Conservation (phyloP, 495 filamentous ascomycete genomes). For the Clavariopsis aquatica region DNA sequence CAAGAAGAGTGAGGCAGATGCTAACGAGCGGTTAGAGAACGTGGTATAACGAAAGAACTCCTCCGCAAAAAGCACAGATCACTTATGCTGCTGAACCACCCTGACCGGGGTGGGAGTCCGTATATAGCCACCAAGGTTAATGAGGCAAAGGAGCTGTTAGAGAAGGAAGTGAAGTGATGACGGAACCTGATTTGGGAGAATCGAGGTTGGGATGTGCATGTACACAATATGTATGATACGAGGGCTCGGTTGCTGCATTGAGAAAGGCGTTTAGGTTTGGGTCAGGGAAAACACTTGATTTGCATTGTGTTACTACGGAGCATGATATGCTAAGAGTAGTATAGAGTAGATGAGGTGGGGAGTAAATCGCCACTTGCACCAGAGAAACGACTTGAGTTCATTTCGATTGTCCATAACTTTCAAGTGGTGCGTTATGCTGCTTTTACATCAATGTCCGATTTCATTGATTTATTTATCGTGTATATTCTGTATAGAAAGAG, state of each 20-base stretch:
- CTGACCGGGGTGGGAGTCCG: constrained; percentile 93
- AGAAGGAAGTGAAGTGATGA: constrained; percentile 58
- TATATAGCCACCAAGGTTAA: constrained; percentile 97
- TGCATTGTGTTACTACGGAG: background rate
- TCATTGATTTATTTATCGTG: no score
- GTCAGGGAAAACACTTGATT: background rate
- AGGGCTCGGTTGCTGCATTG: constrained; percentile 10
- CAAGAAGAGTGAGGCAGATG: background rate
- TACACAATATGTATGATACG: constrained; percentile 24
- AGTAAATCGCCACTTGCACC: background rate
- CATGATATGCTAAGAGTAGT: background rate
- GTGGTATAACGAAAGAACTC: constrained; percentile 82
- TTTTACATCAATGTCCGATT: no score
- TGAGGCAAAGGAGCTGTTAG: constrained; percentile 94
- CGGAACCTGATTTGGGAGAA: background rate
- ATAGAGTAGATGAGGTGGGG: background rate
- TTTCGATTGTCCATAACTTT: no score
- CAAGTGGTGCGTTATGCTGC: no score
- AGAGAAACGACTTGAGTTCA: no score
- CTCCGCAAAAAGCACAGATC: constrained; percentile 94
- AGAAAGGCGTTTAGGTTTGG: constrained; percentile 31
- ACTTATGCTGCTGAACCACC: constrained; percentile 97
- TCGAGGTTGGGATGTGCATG: background rate
- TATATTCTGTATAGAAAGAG: no score
- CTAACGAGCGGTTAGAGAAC: constrained; percentile 62